Base-by-base conservation (phyloP, 768 basidiomycete genomes). In the Tremella yokohamensis region DNA sequence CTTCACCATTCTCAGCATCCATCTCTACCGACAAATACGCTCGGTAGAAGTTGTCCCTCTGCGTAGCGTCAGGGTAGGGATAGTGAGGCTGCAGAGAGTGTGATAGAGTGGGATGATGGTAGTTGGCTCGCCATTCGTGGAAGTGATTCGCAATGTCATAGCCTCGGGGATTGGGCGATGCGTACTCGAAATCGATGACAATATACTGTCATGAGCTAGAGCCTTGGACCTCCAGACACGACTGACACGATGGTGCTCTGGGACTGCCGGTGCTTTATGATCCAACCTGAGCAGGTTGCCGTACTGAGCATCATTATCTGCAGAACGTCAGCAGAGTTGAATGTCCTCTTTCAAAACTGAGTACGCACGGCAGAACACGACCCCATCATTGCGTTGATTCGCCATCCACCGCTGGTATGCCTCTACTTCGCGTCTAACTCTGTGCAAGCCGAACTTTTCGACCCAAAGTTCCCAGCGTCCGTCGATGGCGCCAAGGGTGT, bases 161-260 rank as follows among this genome's bases (percentile, higher is more conserved):
- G 2, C 90, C 89, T 2, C 91, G 85, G 22, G 93, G 87, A 71
- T 97, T 98, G 3, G 89, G 87, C 0, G 86, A 82, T 13, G 94
- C 90, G 73, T 99, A 99, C 79, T 99, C 96, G 73, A 97, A 98
- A 78, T 99, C 96, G 62, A 96, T 91, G 37, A 94, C 89, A 73
- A 94, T 88, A 62, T 94, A 85, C 88, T 93, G 62, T 40, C 52
- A 57, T 77, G 50, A 72, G 61, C 48, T 40, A 25, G 48, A 25
- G 22, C 26, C 52, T 42, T 44, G 47, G 65, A 57, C 8, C 13
- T 8, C 15, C 19, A 16, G 6, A 25, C 34, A 19, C 40, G 13
- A 76, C 80, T 63, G 65, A 90, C 89, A 80, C 88, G 84, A 56
- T 85, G 85, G 75, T 93, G 90, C 51, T 85, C 84, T 20, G 87